These are phyloP conservation scores for Lentinula guzmanii DNA, from an alignment of 768 basidiomycete species.

Conservation along the genomic window DNA sequence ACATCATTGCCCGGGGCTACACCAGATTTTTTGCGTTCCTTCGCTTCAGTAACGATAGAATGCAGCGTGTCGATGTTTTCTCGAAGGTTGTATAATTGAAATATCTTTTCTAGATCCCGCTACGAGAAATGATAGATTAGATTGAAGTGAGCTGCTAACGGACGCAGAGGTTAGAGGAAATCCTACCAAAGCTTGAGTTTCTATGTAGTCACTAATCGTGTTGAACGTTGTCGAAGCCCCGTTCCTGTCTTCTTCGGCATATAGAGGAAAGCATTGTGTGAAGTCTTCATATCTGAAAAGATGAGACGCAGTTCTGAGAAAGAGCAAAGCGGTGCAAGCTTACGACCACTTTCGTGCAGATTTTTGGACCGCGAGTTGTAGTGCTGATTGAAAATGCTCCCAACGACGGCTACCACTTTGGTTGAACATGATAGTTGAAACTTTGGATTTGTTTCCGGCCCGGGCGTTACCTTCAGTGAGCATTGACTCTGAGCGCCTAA, in stretches of 20 bases:
- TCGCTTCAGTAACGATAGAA: slow-evolving; percentile 63
- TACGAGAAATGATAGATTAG: slow-evolving; percentile 16
- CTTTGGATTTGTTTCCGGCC: neutral
- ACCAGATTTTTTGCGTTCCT: slow-evolving; percentile 42
- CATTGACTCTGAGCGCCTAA: no score
- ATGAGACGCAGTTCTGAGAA: neutral
- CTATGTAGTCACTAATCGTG: slow-evolving; percentile 66
- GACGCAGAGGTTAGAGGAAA: slow-evolving; percentile 11
- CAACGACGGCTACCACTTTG: slow-evolving; percentile 27
- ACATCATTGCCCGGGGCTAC: slow-evolving; percentile 40
- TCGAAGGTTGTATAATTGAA: slow-evolving; percentile 60
- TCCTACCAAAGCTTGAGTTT: slow-evolving; percentile 50
- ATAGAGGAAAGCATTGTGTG: slow-evolving; percentile 60
- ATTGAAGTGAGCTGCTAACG: neutral
- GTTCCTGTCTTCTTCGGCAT: slow-evolving; percentile 61
- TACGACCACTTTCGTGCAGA: slow-evolving; percentile 58
- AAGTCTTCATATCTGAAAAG: slow-evolving; percentile 46
- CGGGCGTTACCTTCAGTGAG: neutral
- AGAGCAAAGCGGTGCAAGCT: slow-evolving; percentile 13
- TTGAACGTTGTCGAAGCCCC: slow-evolving; percentile 56
- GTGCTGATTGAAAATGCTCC: slow-evolving; percentile 50
- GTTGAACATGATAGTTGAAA: slow-evolving; percentile 5
- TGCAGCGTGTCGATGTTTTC: slow-evolving; percentile 70
- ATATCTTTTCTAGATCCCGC: slow-evolving; percentile 65
- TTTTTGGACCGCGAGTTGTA: slow-evolving; percentile 49